Evolutionary conservation across 192 early-diverging fungal species (phyloP).

Genomic region (Mortierella antarctica): DNA sequence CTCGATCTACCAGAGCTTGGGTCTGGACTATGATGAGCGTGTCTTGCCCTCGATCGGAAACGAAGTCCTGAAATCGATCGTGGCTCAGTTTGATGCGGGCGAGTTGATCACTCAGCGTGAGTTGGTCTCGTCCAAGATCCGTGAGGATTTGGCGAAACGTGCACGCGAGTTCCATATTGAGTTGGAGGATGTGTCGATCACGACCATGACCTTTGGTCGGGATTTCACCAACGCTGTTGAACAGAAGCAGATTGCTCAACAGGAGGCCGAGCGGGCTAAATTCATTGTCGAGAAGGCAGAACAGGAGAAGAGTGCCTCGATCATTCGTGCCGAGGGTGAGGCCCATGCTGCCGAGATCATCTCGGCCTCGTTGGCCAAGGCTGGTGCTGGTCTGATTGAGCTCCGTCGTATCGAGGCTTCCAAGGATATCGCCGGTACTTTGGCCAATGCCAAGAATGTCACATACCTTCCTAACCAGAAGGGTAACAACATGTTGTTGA

Average conservation of each 20-base stretch:
- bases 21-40: slow-evolving; percentile 96
- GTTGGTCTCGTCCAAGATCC: slow-evolving; percentile 89
- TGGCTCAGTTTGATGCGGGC: slow-evolving; percentile 98
- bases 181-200: slow-evolving; percentile 98
- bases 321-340: slow-evolving; percentile 99
- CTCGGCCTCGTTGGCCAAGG: slow-evolving; percentile 88
- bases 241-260: slow-evolving; percentile 98
- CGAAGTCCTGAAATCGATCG: slow-evolving; percentile 97
- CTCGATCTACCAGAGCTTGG: slow-evolving; percentile 89
- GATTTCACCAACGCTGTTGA: slow-evolving; percentile 99
- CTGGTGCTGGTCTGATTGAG: slow-evolving; percentile 92
- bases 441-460: slow-evolving; percentile 84
- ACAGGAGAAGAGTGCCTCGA: slow-evolving; percentile 96
- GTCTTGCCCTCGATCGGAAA: slow-evolving; percentile 99
- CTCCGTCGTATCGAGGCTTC: slow-evolving; percentile 97
- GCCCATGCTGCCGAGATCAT: slow-evolving; percentile 92
- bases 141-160: slow-evolving; percentile 92
- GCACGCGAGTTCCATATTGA: slow-evolving; percentile 96
- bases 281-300: slow-evolving; percentile 99
- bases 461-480: slow-evolving; percentile 87
- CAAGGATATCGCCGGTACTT: slow-evolving; percentile 93
- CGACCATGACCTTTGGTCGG: slow-evolving; percentile 98
- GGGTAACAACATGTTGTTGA: slow-evolving; percentile 56
- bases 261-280: slow-evolving; percentile 97
- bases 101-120: slow-evolving; percentile 99